These are phyloP conservation scores for Quercus berberidifolia DNA, from an alignment of 306 rosid species.

Conservation along the genomic window DNA sequence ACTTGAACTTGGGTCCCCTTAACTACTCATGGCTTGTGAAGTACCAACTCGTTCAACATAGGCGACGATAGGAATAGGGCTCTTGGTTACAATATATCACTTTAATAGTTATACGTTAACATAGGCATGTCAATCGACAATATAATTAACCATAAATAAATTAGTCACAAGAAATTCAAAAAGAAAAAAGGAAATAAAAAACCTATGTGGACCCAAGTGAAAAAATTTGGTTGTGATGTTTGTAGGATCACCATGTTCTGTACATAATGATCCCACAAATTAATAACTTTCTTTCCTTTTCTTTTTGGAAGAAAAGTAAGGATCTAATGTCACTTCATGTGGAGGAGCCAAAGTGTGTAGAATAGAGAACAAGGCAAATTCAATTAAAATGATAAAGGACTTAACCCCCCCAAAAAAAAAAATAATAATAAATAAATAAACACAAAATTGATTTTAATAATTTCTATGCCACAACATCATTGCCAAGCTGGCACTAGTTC, in stretches of 20 bases:
- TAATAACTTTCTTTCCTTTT: slow-evolving; percentile 28
- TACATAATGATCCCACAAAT: slow-evolving; percentile 50
- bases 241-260: slow-evolving; percentile 37
- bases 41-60: too few relatives aligned
- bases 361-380: neutral
- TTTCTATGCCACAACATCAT: slow-evolving; percentile 32
- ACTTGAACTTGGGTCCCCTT: too few relatives aligned
- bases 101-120: too few relatives aligned
- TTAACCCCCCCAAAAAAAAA: neutral
- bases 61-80: too few relatives aligned
- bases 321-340: slow-evolving; percentile 76
- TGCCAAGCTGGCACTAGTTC: slow-evolving; percentile 35
- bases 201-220: slow-evolving; percentile 28
- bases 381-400: neutral
- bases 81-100: too few relatives aligned
- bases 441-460: neutral
- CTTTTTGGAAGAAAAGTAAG: slow-evolving; percentile 53
- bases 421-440: neutral
- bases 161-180: neutral
- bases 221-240: slow-evolving; percentile 22
- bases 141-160: too few relatives aligned
- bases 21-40: too few relatives aligned
- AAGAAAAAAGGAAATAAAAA: neutral
- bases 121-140: too few relatives aligned
- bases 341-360: slow-evolving; percentile 21